Conservation (phyloP, 129 eudicot species). For the Escallonia herrerae region DNA sequence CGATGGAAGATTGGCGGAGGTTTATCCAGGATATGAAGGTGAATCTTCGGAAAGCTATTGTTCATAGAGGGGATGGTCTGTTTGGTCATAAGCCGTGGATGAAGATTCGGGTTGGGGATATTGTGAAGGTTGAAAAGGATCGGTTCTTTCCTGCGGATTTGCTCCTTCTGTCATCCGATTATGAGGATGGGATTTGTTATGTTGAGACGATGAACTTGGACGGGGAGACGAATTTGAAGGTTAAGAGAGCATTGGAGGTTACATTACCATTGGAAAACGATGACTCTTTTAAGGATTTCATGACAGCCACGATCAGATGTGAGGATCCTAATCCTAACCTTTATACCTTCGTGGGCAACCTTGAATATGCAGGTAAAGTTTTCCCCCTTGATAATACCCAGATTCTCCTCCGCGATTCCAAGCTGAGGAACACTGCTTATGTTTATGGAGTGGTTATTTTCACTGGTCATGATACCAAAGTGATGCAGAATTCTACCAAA, state of each 20-base stretch:
- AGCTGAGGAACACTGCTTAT: slow-evolving; percentile 54
- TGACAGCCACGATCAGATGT: slow-evolving; percentile 40
- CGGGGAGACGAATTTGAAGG: slow-evolving; percentile 68
- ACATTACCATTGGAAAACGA: slow-evolving; percentile 45
- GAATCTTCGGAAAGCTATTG: slow-evolving; percentile 40
- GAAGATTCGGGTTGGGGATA: slow-evolving; percentile 49
- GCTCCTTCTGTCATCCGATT: slow-evolving; percentile 51
- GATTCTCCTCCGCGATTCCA: slow-evolving; percentile 60
- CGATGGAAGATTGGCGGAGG: slow-evolving; percentile 61
- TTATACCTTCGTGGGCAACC: slow-evolving; percentile 56
- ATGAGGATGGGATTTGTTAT: slow-evolving; percentile 67
- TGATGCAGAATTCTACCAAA: slow-evolving; percentile 59
- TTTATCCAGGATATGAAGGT: slow-evolving; percentile 67
- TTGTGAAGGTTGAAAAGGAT: slow-evolving; percentile 57
- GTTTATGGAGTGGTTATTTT: slow-evolving; percentile 54
- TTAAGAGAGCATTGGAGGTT: slow-evolving; percentile 47
- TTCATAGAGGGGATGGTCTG: slow-evolving; percentile 38
- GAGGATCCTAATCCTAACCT: slow-evolving; percentile 63
- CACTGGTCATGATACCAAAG: slow-evolving; percentile 55
- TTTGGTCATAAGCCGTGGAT: slow-evolving; percentile 44
- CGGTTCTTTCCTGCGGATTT: slow-evolving; percentile 63
- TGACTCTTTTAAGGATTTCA: slow-evolving; percentile 36
- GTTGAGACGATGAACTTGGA: slow-evolving; percentile 74
- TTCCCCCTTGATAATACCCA: slow-evolving; percentile 54
- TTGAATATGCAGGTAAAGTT: slow-evolving; percentile 34